Evolutionary conservation across 2,329 filamentous ascomycete genomes (phyloP).

Genomic region (Sporothrix curviconia): DNA sequence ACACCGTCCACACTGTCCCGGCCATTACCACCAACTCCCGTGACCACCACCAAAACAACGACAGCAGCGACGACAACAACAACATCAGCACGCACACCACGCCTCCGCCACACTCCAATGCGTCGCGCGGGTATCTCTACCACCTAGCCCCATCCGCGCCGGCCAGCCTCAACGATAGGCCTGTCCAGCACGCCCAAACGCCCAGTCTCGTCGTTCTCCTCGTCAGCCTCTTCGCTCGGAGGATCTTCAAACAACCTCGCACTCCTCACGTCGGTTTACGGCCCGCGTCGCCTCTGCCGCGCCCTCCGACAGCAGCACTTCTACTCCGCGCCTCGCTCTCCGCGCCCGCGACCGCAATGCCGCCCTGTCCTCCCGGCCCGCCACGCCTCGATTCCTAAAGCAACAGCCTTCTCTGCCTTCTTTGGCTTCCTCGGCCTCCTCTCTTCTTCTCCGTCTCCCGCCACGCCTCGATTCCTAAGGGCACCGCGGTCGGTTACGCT

Average conservation of each 20-base stretch:
- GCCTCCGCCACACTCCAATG: not conserved
- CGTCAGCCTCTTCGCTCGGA: not conserved
- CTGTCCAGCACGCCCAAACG: not conserved
- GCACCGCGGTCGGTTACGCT: not conserved
- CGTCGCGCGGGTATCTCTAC: slow-evolving; percentile 2
- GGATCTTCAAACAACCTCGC: not conserved
- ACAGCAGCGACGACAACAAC: not conserved
- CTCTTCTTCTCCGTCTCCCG: not conserved
- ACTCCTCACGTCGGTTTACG: no score
- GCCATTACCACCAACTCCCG: not conserved
- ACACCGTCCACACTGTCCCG: not conserved
- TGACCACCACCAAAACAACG: not conserved
- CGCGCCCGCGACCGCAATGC: slow-evolving; percentile 34
- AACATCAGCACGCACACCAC: not conserved
- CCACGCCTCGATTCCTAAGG: slow-evolving; percentile 7
- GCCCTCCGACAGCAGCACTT: not conserved
- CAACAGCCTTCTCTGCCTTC: not conserved
- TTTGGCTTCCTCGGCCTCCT: not conserved
- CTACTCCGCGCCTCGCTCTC: not conserved
- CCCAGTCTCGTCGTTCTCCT: not conserved
- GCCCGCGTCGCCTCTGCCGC: not conserved
- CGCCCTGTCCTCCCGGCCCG: slow-evolving; percentile 11
- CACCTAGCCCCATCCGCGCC: not conserved
- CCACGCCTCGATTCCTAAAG: slow-evolving; percentile 7
- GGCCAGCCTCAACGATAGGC: not conserved